These are phyloP conservation scores for Apiotrichum sp. DNA, from an alignment of 1,284 basidiomycete species.

Conservation along the genomic window DNA sequence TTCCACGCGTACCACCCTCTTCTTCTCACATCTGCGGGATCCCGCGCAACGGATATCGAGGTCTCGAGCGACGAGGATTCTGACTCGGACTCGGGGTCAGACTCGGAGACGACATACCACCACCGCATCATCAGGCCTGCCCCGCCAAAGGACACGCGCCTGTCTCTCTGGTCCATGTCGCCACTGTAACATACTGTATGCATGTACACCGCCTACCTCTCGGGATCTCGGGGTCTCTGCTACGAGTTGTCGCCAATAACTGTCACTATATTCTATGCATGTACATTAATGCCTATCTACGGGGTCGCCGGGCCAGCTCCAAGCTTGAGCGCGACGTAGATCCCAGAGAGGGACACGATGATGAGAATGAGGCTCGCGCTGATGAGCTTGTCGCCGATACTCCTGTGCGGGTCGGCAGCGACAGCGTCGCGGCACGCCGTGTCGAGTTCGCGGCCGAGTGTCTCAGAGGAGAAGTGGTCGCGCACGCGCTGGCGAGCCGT, in stretches of 20 bases:
- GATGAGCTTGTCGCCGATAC: constrained; percentile 37
- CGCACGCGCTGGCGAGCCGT: constrained; percentile 59
- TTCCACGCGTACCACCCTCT: constrained; percentile 38
- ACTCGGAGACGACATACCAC: neutral
- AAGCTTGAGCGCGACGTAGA: constrained; percentile 6
- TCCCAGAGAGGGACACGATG: constrained; percentile 1
- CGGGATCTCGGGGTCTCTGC: too few species aligned
- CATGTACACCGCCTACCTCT: neutral
- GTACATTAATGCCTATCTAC: too few species aligned
- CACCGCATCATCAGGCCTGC: neutral
- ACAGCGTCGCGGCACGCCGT: constrained; percentile 54
- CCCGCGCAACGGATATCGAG: constrained; percentile 8
- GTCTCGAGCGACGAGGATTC: neutral
- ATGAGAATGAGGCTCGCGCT: constrained; percentile 7
- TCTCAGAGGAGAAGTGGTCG: constrained; percentile 56
- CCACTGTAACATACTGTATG: neutral
- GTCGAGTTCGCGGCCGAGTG: constrained; percentile 65
- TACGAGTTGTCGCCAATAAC: too few species aligned
- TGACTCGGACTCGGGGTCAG: neutral
- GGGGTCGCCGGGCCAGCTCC: neutral
- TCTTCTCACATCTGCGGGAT: constrained; percentile 33
- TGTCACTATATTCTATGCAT: too few species aligned
- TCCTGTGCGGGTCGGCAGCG: constrained; percentile 29
- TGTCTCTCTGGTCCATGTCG: constrained; percentile 7
- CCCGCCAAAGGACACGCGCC: constrained; percentile 2